phyloP scores from a whole-genome alignment of 1,284 basidiomycete genomes.

The Puccinia coronata region DNA sequence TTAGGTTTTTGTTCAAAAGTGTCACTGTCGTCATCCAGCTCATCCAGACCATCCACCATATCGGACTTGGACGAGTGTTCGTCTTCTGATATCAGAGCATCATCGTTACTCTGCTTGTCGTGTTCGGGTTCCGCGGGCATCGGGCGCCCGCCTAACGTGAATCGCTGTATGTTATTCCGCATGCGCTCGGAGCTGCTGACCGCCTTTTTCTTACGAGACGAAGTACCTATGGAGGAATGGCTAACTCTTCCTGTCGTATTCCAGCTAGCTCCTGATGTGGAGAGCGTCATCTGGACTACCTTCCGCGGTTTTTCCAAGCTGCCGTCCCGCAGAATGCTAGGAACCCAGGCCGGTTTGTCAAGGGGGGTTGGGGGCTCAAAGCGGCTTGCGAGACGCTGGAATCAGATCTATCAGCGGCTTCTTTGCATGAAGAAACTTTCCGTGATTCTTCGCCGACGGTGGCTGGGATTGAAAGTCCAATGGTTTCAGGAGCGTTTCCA shows the following conservation, averaged over 20 bases:
- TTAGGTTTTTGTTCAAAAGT: neutral
- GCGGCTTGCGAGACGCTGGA: neutral
- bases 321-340: conserved; percentile 23
- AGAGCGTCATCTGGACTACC: conserved; percentile 41
- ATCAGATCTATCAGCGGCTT: neutral
- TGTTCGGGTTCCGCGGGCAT: neutral
- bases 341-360: conserved; percentile 38
- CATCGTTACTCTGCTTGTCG: conserved; percentile 26
- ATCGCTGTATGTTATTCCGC: conserved; percentile 19
- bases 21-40: too few species aligned
- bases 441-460: conserved; percentile 9
- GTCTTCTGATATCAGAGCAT: conserved; percentile 4
- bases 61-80: conserved; percentile 9
- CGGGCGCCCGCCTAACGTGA: conserved; percentile 9
- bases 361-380: neutral
- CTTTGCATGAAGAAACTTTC: neutral
- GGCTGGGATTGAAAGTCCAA: neutral
- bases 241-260: conserved; percentile 5
- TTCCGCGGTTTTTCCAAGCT: neutral
- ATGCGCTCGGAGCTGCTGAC: conserved; percentile 37
- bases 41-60: neutral
- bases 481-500: neutral
- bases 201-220: conserved; percentile 17
- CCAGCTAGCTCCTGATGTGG: conserved; percentile 48
- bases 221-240: neutral